These are phyloP conservation scores for Musa troglodytarum DNA, from an alignment of 176 grass and related monocot genomes.

Conservation along the genomic window DNA sequence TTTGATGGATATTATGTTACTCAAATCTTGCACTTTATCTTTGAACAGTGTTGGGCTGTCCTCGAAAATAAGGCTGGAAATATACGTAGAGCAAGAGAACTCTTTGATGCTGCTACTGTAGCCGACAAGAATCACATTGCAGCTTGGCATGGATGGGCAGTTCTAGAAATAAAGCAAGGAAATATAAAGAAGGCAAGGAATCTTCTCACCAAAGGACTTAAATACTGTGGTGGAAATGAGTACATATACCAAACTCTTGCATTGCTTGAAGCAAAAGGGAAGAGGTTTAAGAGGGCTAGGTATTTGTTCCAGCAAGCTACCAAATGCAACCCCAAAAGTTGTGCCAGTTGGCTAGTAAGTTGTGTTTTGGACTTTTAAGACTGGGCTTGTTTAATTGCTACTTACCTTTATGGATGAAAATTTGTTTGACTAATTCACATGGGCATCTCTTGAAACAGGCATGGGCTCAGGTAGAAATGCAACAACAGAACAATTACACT, in stretches of 20 bases:
- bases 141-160: slow-evolving; percentile 97
- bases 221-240: slow-evolving; percentile 89
- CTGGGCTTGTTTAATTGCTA: neutral
- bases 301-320: slow-evolving; percentile 81
- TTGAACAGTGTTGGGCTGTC: slow-evolving; percentile 89
- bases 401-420: neutral
- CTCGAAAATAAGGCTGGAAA: slow-evolving; percentile 81
- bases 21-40: slow-evolving; percentile 19
- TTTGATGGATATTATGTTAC: neutral
- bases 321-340: slow-evolving; percentile 87
- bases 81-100: slow-evolving; percentile 69
- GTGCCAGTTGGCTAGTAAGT: slow-evolving; percentile 98
- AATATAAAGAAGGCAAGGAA: slow-evolving; percentile 86
- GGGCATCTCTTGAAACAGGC: slow-evolving; percentile 53
- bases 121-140: slow-evolving; percentile 80
- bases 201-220: slow-evolving; percentile 80
- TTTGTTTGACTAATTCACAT: slow-evolving; percentile 8
- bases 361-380: slow-evolving; percentile 21
- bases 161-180: slow-evolving; percentile 94
- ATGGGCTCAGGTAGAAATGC: slow-evolving; percentile 96
- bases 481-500: slow-evolving; percentile 57
- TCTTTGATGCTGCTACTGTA: slow-evolving; percentile 92
- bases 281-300: slow-evolving; percentile 65
- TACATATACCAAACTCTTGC: slow-evolving; percentile 99
- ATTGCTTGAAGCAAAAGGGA: slow-evolving; percentile 85